Conservation (phyloP, 2,329 filamentous ascomycete genomes). For the Aschersonia sp. region DNA sequence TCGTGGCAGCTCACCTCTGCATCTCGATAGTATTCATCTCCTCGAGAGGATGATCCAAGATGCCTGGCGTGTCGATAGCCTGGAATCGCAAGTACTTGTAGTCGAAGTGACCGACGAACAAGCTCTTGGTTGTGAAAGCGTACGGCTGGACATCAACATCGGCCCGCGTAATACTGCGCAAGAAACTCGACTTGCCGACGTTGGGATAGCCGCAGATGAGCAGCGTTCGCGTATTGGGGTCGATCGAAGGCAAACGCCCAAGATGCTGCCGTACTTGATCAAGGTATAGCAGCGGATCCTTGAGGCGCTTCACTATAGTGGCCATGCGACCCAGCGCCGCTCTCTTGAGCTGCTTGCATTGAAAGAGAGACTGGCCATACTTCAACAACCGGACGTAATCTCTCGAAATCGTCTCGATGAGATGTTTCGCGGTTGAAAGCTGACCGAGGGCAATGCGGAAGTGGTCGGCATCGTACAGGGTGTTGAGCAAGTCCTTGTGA, state of each 20-base stretch:
- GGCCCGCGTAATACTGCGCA: conserved; percentile 81
- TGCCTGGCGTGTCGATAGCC: conserved; percentile 97
- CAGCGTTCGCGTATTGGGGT: conserved; percentile 90
- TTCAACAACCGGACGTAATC: conserved; percentile 88
- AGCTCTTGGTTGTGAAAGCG: conserved; percentile 93
- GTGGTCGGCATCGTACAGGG: conserved; percentile 95
- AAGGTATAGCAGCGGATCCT: conserved; percentile 87
- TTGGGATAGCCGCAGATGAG: conserved; percentile 97
- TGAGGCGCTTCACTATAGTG: conserved; percentile 86
- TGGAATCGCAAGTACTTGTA: conserved; percentile 55
- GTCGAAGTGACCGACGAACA: conserved; percentile 96
- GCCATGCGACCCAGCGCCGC: conserved; percentile 96
- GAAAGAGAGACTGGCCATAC: conserved; percentile 93
- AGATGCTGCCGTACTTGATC: conserved; percentile 89
- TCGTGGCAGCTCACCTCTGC: conserved; percentile 38
- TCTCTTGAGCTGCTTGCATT: conserved; percentile 97
- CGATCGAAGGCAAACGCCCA: conserved; percentile 93
- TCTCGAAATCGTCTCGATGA: conserved; percentile 90
- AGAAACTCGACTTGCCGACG: conserved; percentile 91
- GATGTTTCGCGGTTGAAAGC: conserved; percentile 85
- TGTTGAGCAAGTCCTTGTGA: conserved; percentile 74
- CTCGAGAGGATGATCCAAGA: conserved; percentile 90
- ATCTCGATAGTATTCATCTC: conserved; percentile 99
- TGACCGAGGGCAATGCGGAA: conserved; percentile 95
- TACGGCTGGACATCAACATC: conserved; percentile 97